Conservation (phyloP, 2,329 filamentous ascomycete genomes). For the Clonostachys byssicola region DNA sequence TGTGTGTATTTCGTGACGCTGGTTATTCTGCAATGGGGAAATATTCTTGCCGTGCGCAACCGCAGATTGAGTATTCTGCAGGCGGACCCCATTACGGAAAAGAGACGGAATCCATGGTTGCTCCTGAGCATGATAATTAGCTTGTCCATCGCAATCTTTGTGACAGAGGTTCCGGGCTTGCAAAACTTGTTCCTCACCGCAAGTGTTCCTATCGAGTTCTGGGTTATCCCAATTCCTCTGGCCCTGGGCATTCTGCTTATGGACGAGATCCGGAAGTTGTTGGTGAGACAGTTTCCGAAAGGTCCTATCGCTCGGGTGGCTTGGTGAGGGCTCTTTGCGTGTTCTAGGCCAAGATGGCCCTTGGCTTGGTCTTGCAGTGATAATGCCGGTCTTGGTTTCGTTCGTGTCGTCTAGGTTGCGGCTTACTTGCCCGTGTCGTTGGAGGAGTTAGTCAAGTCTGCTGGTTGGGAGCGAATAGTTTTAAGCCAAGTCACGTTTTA, state of each 20-base stretch:
- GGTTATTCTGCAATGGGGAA: conserved; percentile 49
- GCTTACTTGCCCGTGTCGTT: too few species aligned
- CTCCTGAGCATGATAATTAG: conserved; percentile 38
- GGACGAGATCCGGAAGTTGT: conserved; percentile 47
- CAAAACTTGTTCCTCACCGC: conserved; percentile 43
- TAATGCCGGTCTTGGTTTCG: too few species aligned
- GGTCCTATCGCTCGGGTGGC: conserved; percentile 39
- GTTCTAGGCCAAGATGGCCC: too few species aligned
- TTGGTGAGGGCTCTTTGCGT: conserved; percentile 29
- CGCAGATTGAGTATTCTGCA: conserved; percentile 46
- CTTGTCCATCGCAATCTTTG: conserved; percentile 46
- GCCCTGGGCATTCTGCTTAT: conserved; percentile 43
- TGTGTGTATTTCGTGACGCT: conserved; percentile 50
- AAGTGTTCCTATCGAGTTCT: conserved; percentile 44
- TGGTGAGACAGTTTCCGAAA: conserved; percentile 39
- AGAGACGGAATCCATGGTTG: conserved; percentile 45
- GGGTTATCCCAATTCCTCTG: conserved; percentile 45
- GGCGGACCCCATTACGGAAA: conserved; percentile 39
- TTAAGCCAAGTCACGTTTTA: too few species aligned
- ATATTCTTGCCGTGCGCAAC: conserved; percentile 45
- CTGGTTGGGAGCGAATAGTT: too few species aligned
- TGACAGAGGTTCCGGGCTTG: conserved; percentile 45
- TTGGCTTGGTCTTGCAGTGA: too few species aligned
- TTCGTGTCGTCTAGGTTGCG: too few species aligned
- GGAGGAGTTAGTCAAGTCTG: too few species aligned